phyloP scores from a whole-genome alignment of 2,329 filamentous ascomycete genomes.

The Monosporascus sp. region DNA sequence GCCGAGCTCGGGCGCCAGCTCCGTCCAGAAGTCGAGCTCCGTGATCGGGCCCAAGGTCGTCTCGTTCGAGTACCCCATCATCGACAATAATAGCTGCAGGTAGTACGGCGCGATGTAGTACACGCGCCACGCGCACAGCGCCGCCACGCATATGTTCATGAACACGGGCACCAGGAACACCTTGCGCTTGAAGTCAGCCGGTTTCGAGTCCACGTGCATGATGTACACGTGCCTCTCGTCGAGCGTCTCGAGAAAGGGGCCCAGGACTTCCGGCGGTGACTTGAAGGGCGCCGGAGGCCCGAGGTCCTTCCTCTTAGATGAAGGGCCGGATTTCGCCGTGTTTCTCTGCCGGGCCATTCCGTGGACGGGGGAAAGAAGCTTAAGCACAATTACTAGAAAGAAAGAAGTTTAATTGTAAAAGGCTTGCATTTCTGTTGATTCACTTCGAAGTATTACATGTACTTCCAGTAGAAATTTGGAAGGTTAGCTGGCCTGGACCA shows the following conservation, averaged over 20 bases:
- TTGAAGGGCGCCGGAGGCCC: conserved; percentile 62
- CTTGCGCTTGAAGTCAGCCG: conserved; percentile 67
- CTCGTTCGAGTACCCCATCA: conserved; percentile 61
- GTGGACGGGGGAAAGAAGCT: background rate
- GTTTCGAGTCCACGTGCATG: conserved; percentile 72
- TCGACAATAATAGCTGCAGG: conserved; percentile 56
- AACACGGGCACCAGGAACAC: conserved; percentile 75
- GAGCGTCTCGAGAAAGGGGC: conserved; percentile 62
- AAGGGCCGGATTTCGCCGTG: conserved; percentile 14
- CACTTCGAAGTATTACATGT: too few relatives aligned
- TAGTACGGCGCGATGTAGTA: conserved; percentile 70
- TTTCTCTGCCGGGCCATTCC: conserved; percentile 24
- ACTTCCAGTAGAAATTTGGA: too few relatives aligned
- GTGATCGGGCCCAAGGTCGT: conserved; percentile 55
- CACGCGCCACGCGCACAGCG: conserved; percentile 62
- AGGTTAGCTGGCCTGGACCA: too few relatives aligned
- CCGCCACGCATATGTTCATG: conserved; percentile 65
- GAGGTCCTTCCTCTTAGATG: conserved; percentile 24
- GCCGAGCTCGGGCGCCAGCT: conserved; percentile 51
- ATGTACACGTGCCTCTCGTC: conserved; percentile 72
- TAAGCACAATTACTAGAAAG: background rate
- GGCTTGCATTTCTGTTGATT: too few relatives aligned
- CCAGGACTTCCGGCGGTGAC: conserved; percentile 55
- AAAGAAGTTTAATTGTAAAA: too few relatives aligned
- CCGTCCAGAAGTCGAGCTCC: conserved; percentile 45